phyloP scores from a whole-genome alignment of 306 rosid genomes.

The Begonia fuchsioides region DNA sequence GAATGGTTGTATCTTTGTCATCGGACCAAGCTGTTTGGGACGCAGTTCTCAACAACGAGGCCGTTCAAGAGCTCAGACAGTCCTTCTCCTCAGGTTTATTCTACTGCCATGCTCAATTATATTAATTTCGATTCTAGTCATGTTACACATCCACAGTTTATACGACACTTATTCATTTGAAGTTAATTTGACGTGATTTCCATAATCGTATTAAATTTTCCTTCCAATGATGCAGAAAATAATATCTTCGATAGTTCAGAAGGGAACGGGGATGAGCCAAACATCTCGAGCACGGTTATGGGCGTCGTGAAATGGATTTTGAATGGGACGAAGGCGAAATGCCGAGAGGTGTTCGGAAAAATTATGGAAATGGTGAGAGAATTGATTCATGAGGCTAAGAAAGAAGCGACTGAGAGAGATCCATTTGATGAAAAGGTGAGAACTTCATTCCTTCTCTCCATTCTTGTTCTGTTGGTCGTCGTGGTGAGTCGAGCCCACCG shows the following conservation, averaged over 20 bases:
- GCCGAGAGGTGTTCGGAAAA: slow-evolving; percentile 32
- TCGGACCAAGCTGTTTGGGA: slow-evolving; percentile 70
- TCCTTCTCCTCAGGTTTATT: slow-evolving; percentile 34
- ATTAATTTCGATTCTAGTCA: too few species aligned
- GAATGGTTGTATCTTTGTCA: slow-evolving; percentile 60
- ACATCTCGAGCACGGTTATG: slow-evolving; percentile 8
- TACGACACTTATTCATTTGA: background rate
- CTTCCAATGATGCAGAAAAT: slow-evolving; percentile 18
- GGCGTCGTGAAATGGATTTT: slow-evolving; percentile 27
- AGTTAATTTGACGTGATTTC: background rate
- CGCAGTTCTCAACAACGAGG: slow-evolving; percentile 62
- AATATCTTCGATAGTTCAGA: slow-evolving; percentile 2
- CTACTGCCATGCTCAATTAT: background rate
- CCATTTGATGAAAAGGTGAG: slow-evolving; percentile 37
- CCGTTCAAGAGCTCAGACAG: slow-evolving; percentile 46
- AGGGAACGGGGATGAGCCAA: slow-evolving; percentile 15
- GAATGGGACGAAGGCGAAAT: slow-evolving; percentile 17
- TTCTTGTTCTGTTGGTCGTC: slow-evolving; percentile 59
- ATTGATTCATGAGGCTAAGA: slow-evolving; percentile 17
- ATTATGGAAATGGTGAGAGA: slow-evolving; percentile 27
- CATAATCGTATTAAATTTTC: background rate
- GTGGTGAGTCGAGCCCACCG: slow-evolving; percentile 33
- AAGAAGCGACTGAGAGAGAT: slow-evolving; percentile 10
- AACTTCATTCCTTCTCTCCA: slow-evolving; percentile 47
- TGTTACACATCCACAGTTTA: too few species aligned